Percentiles rank a stretch among this genome's conserved stretches.
Conservation (phyloP, 1,284 basidiomycete genomes). For the Kwoniella shivajii region DNA sequence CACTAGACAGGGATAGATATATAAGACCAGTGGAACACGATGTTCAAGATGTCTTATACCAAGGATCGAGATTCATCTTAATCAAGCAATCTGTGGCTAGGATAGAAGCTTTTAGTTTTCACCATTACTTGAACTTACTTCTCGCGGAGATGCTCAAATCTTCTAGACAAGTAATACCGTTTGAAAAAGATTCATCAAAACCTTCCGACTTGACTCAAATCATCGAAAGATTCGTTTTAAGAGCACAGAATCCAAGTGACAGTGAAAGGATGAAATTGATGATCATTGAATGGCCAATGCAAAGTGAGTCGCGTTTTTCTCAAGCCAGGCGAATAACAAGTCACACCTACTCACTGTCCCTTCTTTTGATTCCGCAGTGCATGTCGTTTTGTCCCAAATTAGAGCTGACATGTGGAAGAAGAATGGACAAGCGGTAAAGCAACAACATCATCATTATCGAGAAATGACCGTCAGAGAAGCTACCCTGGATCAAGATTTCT, state of each 20-base stretch:
- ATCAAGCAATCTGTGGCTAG: constrained; percentile 72
- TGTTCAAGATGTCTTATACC: constrained; percentile 29
- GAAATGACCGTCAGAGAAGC: constrained; percentile 94
- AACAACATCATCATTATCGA: constrained; percentile 94
- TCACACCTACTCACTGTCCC: not conserved
- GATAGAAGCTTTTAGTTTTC: constrained; percentile 62
- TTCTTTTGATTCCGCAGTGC: constrained; percentile 27
- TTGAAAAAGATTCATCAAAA: constrained; percentile 9
- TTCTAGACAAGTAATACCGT: constrained; percentile 19
- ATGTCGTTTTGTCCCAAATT: constrained; percentile 78
- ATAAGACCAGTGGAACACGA: constrained; percentile 64
- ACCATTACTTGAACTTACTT: constrained; percentile 91
- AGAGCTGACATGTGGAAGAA: constrained; percentile 95
- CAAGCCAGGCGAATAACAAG: not conserved
- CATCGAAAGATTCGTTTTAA: constrained; percentile 24
- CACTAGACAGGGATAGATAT: constrained; percentile 69
- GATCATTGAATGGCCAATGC: constrained; percentile 79
- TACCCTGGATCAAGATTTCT: constrained; percentile 96
- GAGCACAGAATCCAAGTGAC: constrained; percentile 14
- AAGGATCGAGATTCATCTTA: constrained; percentile 41
- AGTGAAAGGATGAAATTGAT: constrained; percentile 50
- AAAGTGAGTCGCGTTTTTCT: constrained; percentile 63
- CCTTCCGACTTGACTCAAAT: constrained; percentile 20
- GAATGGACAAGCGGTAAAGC: constrained; percentile 93
- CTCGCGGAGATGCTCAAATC: constrained; percentile 83